Evolutionary conservation across 139 green algal genomes (phyloP).

Genomic region (Tetradesmus lagerheimii): DNA sequence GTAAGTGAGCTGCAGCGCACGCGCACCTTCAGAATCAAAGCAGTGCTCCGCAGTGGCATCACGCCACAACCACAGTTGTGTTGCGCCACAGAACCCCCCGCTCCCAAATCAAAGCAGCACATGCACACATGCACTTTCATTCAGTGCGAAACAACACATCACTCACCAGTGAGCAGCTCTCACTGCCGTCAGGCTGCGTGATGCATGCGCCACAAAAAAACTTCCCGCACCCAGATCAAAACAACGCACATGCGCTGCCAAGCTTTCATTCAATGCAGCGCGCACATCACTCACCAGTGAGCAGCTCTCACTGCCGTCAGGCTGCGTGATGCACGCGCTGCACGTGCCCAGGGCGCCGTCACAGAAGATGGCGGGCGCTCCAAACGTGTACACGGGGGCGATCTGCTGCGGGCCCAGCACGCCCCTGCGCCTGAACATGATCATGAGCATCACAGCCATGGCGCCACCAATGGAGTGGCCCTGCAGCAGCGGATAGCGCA

Average conservation of each 20-base stretch:
- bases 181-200: neutral
- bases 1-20: neutral
- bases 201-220: too few species aligned
- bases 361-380: conserved; percentile 90
- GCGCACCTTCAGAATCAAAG: too few species aligned
- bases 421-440: conserved; percentile 90
- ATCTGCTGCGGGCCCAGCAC: conserved; percentile 74
- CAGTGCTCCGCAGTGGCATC: too few species aligned
- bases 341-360: conserved; percentile 42
- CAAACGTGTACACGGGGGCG: conserved; percentile 92
- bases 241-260: too few species aligned
- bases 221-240: too few species aligned
- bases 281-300: conserved; percentile 17
- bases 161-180: conserved; percentile 40
- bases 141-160: neutral
- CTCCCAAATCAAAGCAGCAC: too few species aligned
- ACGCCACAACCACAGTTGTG: too few species aligned
- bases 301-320: conserved; percentile 14
- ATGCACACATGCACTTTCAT: neutral
- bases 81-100: too few species aligned
- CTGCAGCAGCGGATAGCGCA: conserved; percentile 43
- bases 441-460: conserved; percentile 86
- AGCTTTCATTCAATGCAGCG: neutral
- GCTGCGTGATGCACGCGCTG: neutral
- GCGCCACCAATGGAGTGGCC: conserved; percentile 96